These are phyloP conservation scores for Leishmania mexicana DNA, from an alignment of 208 protist species.

Conservation along the genomic window DNA sequence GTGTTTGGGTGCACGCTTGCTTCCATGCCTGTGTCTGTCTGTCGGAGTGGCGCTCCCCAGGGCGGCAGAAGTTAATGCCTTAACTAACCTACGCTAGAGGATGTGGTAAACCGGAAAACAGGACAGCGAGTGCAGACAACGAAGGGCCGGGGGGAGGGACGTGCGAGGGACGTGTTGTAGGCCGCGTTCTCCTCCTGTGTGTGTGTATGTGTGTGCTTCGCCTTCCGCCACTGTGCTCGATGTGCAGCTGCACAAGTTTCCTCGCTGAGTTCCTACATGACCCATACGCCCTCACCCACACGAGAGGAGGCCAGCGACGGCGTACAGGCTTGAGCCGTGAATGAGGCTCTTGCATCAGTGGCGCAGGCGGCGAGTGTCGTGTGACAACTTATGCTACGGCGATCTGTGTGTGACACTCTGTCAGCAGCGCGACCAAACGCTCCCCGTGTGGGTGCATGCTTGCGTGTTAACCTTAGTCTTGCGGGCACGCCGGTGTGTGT, in stretches of 20 bases:
- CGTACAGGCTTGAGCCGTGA: too few relatives aligned
- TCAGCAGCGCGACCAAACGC: background rate
- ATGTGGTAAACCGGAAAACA: background rate
- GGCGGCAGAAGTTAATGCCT: background rate
- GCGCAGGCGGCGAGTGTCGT: background rate
- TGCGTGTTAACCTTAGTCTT: background rate
- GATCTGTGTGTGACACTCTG: background rate
- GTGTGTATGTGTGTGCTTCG: background rate
- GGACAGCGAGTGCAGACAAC: background rate
- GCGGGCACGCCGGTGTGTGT: background rate
- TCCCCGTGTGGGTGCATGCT: background rate
- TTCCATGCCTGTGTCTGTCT: background rate
- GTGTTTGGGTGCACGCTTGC: too few relatives aligned
- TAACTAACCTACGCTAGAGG: background rate
- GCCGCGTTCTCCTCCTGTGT: background rate
- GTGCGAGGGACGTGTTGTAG: background rate
- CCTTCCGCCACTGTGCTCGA: background rate
- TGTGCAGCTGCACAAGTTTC: background rate
- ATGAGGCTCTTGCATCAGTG: background rate
- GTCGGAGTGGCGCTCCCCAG: background rate
- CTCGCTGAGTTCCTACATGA: background rate
- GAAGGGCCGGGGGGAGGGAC: too few relatives aligned
- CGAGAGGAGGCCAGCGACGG: background rate
- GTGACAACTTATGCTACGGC: background rate
- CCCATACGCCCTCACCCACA: background rate